Percentiles rank a stretch among this genome's conserved stretches.
Conservation (phyloP, 345 rosid species). For the Erucastrum elatum region DNA sequence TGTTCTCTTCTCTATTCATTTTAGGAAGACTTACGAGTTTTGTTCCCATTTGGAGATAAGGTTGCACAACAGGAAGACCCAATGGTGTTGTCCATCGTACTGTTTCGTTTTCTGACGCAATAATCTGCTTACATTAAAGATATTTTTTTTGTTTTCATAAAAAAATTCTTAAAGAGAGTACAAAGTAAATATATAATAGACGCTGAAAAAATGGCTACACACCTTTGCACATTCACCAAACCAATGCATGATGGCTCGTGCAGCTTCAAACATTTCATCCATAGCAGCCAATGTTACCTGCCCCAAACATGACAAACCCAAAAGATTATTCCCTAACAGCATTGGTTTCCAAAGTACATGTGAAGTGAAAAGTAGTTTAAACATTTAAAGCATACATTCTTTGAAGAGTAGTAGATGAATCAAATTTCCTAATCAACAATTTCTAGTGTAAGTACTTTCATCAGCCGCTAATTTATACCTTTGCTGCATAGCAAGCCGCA, state of each 20-base stretch:
- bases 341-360: background rate
- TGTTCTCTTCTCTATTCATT: background rate
- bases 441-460: background rate
- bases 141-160: background rate
- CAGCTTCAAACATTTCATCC: slow-evolving; percentile 97
- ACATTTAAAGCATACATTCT: slow-evolving; percentile 1
- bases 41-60: slow-evolving; percentile 75
- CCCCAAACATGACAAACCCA: slow-evolving; percentile 33
- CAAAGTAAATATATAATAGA: background rate
- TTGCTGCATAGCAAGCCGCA: slow-evolving; percentile 96
- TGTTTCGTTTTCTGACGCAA: slow-evolving; percentile 87
- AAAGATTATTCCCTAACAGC: slow-evolving; percentile 4
- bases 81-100: slow-evolving; percentile 96
- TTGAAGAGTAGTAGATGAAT: slow-evolving; percentile 1
- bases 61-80: slow-evolving; percentile 99
- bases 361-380: background rate
- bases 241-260: slow-evolving; percentile 90
- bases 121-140: slow-evolving; percentile 46
- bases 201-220: slow-evolving; percentile 18
- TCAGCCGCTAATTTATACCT: slow-evolving; percentile 52
- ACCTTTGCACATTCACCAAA: slow-evolving; percentile 99
- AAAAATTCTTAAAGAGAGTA: background rate
- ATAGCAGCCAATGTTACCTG: slow-evolving; percentile 86
- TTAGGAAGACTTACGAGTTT: slow-evolving; percentile 58
- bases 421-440: slow-evolving; percentile 1